Percentiles rank a stretch among this genome's conserved stretches.
Evolutionary conservation across 2,329 filamentous ascomycete genomes (phyloP).

Genomic region (Chaetomium sp.): DNA sequence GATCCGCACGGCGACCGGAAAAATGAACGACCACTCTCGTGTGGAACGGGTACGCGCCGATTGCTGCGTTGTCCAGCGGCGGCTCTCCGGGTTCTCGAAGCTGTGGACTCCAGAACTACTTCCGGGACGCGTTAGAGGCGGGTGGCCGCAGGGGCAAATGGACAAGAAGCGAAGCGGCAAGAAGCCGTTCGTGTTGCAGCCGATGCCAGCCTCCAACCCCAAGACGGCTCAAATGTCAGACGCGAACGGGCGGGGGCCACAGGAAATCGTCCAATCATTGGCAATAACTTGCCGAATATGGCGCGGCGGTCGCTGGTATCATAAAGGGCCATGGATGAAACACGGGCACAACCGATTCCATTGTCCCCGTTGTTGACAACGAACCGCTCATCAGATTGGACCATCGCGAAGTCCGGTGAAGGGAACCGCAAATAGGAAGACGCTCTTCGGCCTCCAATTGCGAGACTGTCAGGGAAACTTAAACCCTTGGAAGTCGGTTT

Average conservation of each 20-base stretch:
- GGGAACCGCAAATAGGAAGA: slow-evolving; percentile 21
- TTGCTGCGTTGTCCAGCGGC: background rate
- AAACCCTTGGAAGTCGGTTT: background rate
- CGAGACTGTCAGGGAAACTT: background rate
- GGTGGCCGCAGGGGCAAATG: background rate
- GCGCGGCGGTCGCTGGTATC: too few relatives aligned
- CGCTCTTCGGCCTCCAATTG: background rate
- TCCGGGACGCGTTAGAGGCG: background rate
- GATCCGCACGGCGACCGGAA: too few relatives aligned
- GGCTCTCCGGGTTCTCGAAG: background rate
- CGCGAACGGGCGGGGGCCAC: background rate
- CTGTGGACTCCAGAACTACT: background rate
- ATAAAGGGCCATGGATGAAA: too few relatives aligned
- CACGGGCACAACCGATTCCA: too few relatives aligned
- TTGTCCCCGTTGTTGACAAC: background rate
- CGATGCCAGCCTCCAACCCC: background rate
- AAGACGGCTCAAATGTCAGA: background rate
- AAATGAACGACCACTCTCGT: too few relatives aligned
- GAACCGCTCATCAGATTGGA: slow-evolving; percentile 15
- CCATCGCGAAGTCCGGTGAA: slow-evolving; percentile 22
- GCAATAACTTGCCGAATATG: too few relatives aligned
- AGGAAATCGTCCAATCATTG: too few relatives aligned
- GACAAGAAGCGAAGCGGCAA: background rate
- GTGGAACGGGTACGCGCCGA: background rate
- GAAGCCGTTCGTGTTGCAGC: background rate